A percentile compares a stretch with the other conserved stretches of the same genome.
Evolutionary conservation across 257 asterid genomes (phyloP).

Genomic region (Apocynum venetum): DNA sequence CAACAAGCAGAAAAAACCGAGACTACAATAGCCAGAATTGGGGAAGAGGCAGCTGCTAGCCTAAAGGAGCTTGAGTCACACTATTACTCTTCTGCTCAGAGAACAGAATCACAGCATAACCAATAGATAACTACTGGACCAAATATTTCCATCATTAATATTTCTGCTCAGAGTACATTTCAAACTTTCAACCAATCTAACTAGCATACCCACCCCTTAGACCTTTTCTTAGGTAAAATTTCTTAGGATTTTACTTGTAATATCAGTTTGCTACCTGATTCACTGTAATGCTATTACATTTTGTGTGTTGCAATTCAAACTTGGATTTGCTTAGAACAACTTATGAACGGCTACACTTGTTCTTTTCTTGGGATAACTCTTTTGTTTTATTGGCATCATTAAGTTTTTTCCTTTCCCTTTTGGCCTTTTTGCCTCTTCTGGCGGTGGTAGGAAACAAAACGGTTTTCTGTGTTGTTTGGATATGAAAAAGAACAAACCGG

Average conservation of each 20-base stretch:
- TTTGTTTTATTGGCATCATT: background rate
- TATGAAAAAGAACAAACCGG: no score
- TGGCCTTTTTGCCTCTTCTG: background rate
- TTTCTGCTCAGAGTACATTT: no score
- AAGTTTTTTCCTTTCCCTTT: background rate
- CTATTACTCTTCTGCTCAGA: slow-evolving; percentile 60
- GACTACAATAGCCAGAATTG: slow-evolving; percentile 46
- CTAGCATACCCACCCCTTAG: no score
- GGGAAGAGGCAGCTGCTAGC: slow-evolving; percentile 80
- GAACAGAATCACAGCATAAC: slow-evolving; percentile 19
- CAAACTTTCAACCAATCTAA: no score
- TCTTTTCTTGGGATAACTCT: background rate
- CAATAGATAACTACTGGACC: background rate
- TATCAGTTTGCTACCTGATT: background rate
- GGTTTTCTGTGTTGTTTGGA: background rate
- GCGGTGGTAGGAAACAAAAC: background rate
- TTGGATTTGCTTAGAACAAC: no score
- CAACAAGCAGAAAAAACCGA: slow-evolving; percentile 61
- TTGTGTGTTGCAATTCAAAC: background rate
- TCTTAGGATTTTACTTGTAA: background rate
- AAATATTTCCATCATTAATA: background rate
- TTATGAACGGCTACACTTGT: background rate
- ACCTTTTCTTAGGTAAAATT: background rate
- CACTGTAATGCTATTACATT: background rate
- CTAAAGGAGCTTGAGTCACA: slow-evolving; percentile 78